These are phyloP conservation scores for Venturiaceae sp. DNA, from an alignment of 2,329 filamentous ascomycete species.

Conservation along the genomic window DNA sequence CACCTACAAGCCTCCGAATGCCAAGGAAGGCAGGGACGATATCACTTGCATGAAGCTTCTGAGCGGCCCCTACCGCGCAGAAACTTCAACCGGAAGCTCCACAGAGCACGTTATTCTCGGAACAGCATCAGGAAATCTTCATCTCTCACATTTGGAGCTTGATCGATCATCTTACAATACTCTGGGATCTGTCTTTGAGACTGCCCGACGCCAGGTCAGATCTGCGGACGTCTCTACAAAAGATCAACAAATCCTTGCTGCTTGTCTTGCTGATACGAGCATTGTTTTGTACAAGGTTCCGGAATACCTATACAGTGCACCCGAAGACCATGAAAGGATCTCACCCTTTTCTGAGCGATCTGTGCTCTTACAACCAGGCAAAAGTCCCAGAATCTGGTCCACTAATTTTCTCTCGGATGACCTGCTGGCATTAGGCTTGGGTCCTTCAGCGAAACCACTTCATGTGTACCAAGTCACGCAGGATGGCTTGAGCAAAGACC, in stretches of 20 bases:
- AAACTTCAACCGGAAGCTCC: conserved; percentile 18
- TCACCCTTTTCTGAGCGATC: neutral
- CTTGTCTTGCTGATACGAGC: conserved; percentile 36
- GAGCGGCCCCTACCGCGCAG: conserved; percentile 25
- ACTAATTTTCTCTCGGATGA: conserved; percentile 42
- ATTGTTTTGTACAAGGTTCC: conserved; percentile 16
- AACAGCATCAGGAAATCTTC: conserved; percentile 45
- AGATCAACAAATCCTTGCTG: conserved; percentile 36
- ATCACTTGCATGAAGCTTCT: conserved; percentile 48
- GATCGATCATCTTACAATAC: conserved; percentile 12
- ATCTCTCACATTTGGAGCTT: conserved; percentile 22
- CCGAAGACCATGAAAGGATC: neutral
- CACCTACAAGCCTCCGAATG: conserved; percentile 41
- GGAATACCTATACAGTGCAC: conserved; percentile 1
- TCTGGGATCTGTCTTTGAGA: conserved; percentile 2
- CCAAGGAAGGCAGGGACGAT: conserved; percentile 46
- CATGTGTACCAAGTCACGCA: conserved; percentile 41
- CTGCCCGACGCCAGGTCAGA: conserved; percentile 24
- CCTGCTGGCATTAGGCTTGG: conserved; percentile 41
- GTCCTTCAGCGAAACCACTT: conserved; percentile 32
- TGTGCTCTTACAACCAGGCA: neutral
- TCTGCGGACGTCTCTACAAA: conserved; percentile 36
- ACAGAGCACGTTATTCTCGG: conserved; percentile 43
- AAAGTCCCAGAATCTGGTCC: conserved; percentile 28
- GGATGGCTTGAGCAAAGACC: conserved; percentile 28